Conservation (phyloP, 2,329 filamentous ascomycete species). For the Hypoxylon sp. region DNA sequence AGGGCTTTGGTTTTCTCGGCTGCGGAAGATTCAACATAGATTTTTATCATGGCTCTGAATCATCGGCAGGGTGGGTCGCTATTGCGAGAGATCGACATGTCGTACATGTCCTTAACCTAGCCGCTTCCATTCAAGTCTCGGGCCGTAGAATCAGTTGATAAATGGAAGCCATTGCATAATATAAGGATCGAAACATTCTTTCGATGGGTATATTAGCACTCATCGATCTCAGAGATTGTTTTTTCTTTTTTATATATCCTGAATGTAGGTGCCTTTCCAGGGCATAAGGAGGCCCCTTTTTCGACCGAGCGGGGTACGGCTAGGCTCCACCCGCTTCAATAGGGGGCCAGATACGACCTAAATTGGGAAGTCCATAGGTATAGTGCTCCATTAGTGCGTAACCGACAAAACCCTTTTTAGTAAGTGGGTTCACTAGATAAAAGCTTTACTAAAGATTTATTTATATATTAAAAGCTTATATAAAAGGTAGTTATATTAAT, state of each 20-base stretch:
- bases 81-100: not conserved
- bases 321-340: not conserved
- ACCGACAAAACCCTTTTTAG: too few relatives aligned
- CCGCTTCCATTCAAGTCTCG: not conserved
- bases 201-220: not conserved
- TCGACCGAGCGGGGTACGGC: too few relatives aligned
- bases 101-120: not conserved
- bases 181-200: not conserved
- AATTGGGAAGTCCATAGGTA: slow-evolving; percentile 4
- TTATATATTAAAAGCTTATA: too few relatives aligned
- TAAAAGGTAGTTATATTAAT: too few relatives aligned
- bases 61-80: not conserved
- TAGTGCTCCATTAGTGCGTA: too few relatives aligned
- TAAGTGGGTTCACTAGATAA: too few relatives aligned
- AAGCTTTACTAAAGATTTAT: too few relatives aligned
- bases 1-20: slow-evolving; percentile 1
- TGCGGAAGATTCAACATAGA: not conserved
- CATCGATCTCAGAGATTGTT: too few relatives aligned
- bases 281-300: too few relatives aligned
- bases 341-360: not conserved
- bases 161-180: not conserved
- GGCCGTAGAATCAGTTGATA: not conserved
- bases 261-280: too few relatives aligned
- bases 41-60: not conserved
- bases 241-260: too few relatives aligned